A percentile compares a stretch with the other conserved stretches of the same genome.
Conservation (phyloP, 192 early-diverging fungal genomes). For the Rhizophagus clarus region DNA sequence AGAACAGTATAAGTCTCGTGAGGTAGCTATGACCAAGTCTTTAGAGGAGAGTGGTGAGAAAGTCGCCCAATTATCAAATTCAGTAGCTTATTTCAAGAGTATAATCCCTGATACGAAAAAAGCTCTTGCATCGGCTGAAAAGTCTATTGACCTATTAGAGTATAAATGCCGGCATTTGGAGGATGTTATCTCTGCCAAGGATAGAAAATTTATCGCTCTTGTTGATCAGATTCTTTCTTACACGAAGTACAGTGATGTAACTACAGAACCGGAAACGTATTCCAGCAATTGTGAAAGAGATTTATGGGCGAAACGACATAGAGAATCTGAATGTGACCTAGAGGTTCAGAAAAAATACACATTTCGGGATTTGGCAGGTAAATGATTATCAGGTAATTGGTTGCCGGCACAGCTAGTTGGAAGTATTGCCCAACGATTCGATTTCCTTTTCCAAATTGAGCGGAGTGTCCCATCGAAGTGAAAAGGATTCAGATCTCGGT, state of each 20-base stretch:
- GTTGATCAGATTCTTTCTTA: constrained; percentile 20
- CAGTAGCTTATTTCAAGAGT: too few relatives aligned
- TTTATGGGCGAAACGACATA: not conserved
- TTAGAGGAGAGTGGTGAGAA: too few relatives aligned
- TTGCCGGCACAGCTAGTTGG: too few relatives aligned
- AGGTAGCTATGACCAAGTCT: too few relatives aligned
- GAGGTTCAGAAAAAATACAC: constrained; percentile 9
- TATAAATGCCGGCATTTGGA: too few relatives aligned
- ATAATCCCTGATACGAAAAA: too few relatives aligned
- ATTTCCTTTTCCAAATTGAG: constrained; percentile 6
- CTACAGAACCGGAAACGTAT: constrained; percentile 1
- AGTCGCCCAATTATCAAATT: too few relatives aligned
- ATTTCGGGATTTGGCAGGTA: not conserved
- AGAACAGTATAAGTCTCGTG: too few relatives aligned
- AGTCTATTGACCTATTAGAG: too few relatives aligned
- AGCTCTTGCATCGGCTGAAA: too few relatives aligned
- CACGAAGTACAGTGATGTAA: constrained; percentile 6
- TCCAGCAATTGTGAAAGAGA: not conserved
- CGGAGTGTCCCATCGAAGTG: constrained; percentile 7
- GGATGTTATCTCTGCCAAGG: not conserved
- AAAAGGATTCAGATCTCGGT: constrained; percentile 13
- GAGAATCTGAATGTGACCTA: constrained; percentile 11
- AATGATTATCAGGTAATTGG: too few relatives aligned
- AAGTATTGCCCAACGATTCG: not conserved
- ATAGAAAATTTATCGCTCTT: constrained; percentile 26